Base-by-base conservation (phyloP, 306 rosid species). In the Fragaria nilgerrensis region DNA sequence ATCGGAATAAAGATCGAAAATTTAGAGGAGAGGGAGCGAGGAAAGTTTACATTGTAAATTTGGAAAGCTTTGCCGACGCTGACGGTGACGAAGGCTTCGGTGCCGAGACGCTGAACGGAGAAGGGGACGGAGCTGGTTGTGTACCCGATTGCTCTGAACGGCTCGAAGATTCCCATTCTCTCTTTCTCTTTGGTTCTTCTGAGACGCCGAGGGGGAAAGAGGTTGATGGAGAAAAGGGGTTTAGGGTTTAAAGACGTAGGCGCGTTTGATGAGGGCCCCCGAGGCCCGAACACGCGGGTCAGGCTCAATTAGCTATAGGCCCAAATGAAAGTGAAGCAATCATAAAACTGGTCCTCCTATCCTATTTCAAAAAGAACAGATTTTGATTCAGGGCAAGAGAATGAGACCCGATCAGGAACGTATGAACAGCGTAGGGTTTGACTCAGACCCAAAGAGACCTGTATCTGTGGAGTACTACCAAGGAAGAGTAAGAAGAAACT, bases 51-150 rank as follows among this genome's bases (percentile, higher is more conserved):
- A 34, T 95, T 89, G 75, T 88, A 95, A 78, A 95, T 84, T 72
- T 95, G 98, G 85, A 95, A 95, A 39, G 98, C 92, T 64, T 92
- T 92, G 64, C 97, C 98, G 4, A 90, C 95, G 72, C 88, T 85
- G 81, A 92, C 92, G 5, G 97, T 88, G 82, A 92, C 89, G 79
- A 95, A 95, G 79, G 96, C 90, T 85, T 95, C 97, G 50, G 92
- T 92, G 75, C 97, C 97, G 15, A 92, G 87, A 59, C 97, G 82
- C 84, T 95, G 97, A 72, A 95, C 68, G 23, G 97, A 86, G 87
- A 95, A 83, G 23, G 97, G 97, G 1, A 89, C 85, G 67, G 78
- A 63, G 85, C 83, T 82, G 7, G 98, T 89, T 29, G 93, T 88
- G 92, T 88, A 90, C 52, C 98, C 98, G 10, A 92, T 82, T 22